Evolutionary conservation across 345 rosid species (phyloP).

Genomic region (Tarenaya hassleriana): DNA sequence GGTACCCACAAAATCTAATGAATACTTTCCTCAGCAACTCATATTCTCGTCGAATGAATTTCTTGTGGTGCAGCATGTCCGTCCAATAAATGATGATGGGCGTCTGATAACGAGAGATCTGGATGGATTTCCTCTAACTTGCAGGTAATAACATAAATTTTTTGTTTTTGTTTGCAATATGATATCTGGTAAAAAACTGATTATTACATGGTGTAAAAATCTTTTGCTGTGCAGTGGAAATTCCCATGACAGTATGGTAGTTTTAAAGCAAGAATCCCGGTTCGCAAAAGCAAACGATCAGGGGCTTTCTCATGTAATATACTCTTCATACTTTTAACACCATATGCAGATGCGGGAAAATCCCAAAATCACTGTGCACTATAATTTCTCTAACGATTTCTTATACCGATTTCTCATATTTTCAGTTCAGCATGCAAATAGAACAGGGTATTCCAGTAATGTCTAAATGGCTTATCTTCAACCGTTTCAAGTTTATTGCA

Average conservation of each 20-base stretch:
- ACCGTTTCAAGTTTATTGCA: constrained; percentile 76
- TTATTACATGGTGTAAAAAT: constrained; percentile 25
- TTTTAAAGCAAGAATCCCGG: constrained; percentile 90
- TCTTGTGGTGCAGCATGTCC: constrained; percentile 52
- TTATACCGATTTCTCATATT: constrained; percentile 23
- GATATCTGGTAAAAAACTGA: constrained; percentile 17
- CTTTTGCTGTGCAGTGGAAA: constrained; percentile 60
- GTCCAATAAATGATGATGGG: constrained; percentile 79
- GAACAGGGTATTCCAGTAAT: constrained; percentile 95
- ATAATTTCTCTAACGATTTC: not conserved
- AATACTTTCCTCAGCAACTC: not conserved
- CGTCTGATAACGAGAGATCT: constrained; percentile 72
- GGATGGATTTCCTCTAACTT: constrained; percentile 82
- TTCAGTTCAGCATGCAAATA: constrained; percentile 77
- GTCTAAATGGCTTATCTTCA: constrained; percentile 88
- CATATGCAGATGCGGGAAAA: not conserved
- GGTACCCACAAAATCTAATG: constrained; percentile 30
- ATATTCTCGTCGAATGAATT: not conserved
- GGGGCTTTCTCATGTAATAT: constrained; percentile 81
- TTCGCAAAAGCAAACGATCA: constrained; percentile 63
- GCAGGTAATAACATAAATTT: constrained; percentile 53
- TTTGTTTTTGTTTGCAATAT: constrained; percentile 16
- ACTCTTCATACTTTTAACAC: constrained; percentile 2
- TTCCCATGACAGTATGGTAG: constrained; percentile 78
- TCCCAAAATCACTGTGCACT: not conserved